Base-by-base conservation (phyloP, 345 rosid genomes). In the Euphorbia peplus region DNA sequence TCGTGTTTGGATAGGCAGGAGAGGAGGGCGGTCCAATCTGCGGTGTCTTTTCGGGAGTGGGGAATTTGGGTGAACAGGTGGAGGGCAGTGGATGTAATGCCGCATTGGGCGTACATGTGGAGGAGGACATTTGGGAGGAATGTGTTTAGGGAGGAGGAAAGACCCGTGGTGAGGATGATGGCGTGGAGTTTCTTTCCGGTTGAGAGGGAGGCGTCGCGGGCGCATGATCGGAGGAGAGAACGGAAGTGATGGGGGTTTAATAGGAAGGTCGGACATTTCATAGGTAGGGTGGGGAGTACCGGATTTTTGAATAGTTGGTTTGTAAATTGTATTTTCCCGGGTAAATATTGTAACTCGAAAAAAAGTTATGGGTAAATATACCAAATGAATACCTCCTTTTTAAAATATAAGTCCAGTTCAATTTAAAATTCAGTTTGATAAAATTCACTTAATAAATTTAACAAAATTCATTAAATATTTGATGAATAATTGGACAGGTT, bases 51-150 rank as follows among this genome's bases (percentile, higher is more conserved):
- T 39, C 81, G 76, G 5, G 80, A 72, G 2, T 67, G 75, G 46
- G 96, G 93, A 84, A 89, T 89, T 84, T 66, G 78, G 69, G 80
- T 86, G 79, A 91, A 89, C 92, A 91, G 74, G 9, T 85, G 77
- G 48, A 73, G 88, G 0, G 97, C 96, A 48, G 26, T 60, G 8
- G 14, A 0, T 1, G 62, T 39, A 21, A 79, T 81, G 21, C 89
- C 93, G 3, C 85, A 80, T 0, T 70, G 64, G 0, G 85, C 81
- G 26, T 91, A 91, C 5, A 84, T 44, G 44, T 84, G 91, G 63
- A 89, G 78, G 15, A 89, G 87, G 26, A 85, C 30, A 29, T 91
- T 91, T 71, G 65, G 78, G 32, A 91, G 80, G 77, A 72, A 89
- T 8, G 90, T 71, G 19, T 67, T 81, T 5, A 80, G 85, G 42